A percentile compares a stretch with the other conserved stretches of the same genome.
Evolutionary conservation across 2,329 filamentous ascomycete species (phyloP).

Genomic region (Basipetospora chlamydospora): DNA sequence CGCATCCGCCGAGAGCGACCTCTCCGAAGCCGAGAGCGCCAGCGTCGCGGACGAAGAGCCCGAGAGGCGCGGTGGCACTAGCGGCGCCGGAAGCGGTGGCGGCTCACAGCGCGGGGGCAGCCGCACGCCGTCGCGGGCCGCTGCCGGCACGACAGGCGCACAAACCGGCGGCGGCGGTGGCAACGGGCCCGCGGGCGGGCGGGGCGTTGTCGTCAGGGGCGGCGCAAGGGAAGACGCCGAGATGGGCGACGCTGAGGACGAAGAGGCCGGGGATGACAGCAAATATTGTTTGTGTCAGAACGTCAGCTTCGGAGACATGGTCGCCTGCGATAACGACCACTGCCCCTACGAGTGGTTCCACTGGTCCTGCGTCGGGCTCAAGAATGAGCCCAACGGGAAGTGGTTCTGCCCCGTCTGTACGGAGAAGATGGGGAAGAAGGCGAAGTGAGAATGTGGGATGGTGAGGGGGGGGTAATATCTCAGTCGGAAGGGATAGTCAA

Average conservation of each 20-base stretch:
- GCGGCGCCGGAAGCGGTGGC: constrained; percentile 24
- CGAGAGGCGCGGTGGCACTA: neutral
- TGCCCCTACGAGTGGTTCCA: constrained; percentile 83
- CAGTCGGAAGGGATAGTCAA: neutral
- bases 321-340: constrained; percentile 71
- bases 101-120: constrained; percentile 30
- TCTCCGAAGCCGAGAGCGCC: constrained; percentile 46
- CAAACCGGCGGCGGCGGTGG: neutral
- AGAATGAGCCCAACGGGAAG: constrained; percentile 51
- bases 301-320: constrained; percentile 78
- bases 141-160: neutral
- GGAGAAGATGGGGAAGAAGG: constrained; percentile 29
- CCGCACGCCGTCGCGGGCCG: constrained; percentile 12
- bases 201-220: no score
- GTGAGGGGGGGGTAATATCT: neutral
- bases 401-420: constrained; percentile 54
- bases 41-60: constrained; percentile 32
- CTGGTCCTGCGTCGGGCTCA: constrained; percentile 58
- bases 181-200: no score
- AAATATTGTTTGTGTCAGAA: constrained; percentile 77
- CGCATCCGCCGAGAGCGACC: constrained; percentile 48
- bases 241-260: constrained; percentile 44
- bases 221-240: constrained; percentile 32
- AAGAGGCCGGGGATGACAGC: constrained; percentile 61
- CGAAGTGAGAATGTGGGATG: neutral